These are phyloP conservation scores for Aureobasidium sp. DNA, from an alignment of 2,329 filamentous ascomycete species.

Conservation along the genomic window DNA sequence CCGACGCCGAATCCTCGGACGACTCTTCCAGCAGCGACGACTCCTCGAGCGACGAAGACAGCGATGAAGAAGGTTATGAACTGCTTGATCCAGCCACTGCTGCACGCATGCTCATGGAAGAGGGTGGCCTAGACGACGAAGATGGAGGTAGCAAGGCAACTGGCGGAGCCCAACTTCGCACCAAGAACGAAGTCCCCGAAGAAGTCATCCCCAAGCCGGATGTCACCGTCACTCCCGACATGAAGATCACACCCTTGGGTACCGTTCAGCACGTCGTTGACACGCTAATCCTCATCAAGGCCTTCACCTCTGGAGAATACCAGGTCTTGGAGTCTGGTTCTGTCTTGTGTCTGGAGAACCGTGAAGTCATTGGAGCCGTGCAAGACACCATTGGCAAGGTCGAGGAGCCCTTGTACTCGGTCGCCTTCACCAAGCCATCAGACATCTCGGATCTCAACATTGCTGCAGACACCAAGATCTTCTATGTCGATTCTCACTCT, in stretches of 20 bases:
- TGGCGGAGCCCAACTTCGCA: slow-evolving; percentile 54
- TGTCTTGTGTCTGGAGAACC: slow-evolving; percentile 69
- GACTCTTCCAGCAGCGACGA: slow-evolving; percentile 25
- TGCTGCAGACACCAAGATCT: slow-evolving; percentile 63
- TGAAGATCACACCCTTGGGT: slow-evolving; percentile 70
- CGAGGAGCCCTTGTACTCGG: slow-evolving; percentile 75
- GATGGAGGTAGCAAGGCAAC: slow-evolving; percentile 52
- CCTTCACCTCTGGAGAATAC: slow-evolving; percentile 70
- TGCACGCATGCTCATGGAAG: slow-evolving; percentile 76
- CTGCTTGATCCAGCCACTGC: slow-evolving; percentile 75
- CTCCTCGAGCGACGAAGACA: slow-evolving; percentile 44
- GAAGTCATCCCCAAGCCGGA: slow-evolving; percentile 57
- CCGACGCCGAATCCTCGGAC: slow-evolving; percentile 52
- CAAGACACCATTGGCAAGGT: slow-evolving; percentile 79
- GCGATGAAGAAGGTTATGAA: slow-evolving; percentile 56
- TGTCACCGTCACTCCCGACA: slow-evolving; percentile 67
- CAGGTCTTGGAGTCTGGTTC: slow-evolving; percentile 80
- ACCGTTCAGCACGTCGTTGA: slow-evolving; percentile 70
- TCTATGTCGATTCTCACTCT: slow-evolving; percentile 72
- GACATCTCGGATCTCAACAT: slow-evolving; percentile 63
- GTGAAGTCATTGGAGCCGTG: slow-evolving; percentile 72
- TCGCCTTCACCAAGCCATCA: slow-evolving; percentile 62
- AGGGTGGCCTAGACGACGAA: slow-evolving; percentile 71
- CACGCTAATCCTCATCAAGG: slow-evolving; percentile 70
- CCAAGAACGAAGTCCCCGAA: slow-evolving; percentile 68